Evolutionary conservation across 108 stramenopile genomes (phyloP).

Genomic region (Discostella stelligeroides): DNA sequence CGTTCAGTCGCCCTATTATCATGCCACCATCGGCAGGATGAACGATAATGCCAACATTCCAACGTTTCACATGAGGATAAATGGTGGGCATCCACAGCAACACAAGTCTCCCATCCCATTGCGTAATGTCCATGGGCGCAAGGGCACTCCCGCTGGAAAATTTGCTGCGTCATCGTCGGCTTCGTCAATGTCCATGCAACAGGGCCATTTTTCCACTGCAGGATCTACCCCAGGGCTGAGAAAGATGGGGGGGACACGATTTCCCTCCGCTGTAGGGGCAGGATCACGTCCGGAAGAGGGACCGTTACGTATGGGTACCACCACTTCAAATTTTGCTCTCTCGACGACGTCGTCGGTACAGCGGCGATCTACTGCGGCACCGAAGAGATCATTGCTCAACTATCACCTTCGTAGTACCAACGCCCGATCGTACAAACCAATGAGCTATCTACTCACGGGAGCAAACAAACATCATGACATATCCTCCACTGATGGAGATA

Average conservation of each 20-base stretch:
- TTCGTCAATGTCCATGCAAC: background rate
- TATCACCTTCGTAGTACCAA: conserved; percentile 24
- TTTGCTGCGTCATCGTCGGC: background rate
- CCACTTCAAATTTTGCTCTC: conserved; percentile 3
- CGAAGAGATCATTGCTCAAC: background rate
- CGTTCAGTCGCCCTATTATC: background rate
- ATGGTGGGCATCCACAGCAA: background rate
- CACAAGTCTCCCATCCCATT: background rate
- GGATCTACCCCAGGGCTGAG: conserved; percentile 6
- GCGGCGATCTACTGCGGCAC: background rate
- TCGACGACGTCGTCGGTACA: background rate
- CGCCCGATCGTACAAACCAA: conserved; percentile 20
- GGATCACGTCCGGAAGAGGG: background rate
- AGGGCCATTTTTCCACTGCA: background rate
- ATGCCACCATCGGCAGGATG: background rate
- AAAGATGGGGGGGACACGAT: background rate
- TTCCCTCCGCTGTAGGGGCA: background rate
- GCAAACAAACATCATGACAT: no score
- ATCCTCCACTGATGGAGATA: background rate
- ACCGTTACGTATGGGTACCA: background rate
- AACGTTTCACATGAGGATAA: background rate
- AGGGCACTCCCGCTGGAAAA: conserved; percentile 17
- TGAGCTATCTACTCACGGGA: conserved; percentile 16
- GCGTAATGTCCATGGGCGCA: conserved; percentile 13
- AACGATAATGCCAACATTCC: background rate